A percentile compares a stretch with the other conserved stretches of the same genome.
Evolutionary conservation across 345 rosid genomes (phyloP).

Genomic region (Populus alba): DNA sequence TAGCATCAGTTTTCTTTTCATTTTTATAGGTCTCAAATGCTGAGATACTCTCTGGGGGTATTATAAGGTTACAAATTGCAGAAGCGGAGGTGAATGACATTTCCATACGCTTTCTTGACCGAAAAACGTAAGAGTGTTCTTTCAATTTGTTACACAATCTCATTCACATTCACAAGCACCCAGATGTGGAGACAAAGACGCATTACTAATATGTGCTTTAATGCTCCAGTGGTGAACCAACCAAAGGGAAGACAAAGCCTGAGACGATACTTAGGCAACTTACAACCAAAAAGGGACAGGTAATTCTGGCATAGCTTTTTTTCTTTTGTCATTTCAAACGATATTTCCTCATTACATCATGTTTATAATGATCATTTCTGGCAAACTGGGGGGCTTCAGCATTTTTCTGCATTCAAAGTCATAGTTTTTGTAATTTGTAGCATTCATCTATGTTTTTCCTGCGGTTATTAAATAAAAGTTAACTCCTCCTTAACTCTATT

Average conservation of each 20-base stretch:
- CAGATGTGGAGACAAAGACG: background rate
- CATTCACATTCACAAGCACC: background rate
- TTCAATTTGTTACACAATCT: constrained; percentile 13
- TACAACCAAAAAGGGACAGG: constrained; percentile 98
- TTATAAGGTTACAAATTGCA: constrained; percentile 77
- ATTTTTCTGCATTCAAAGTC: background rate
- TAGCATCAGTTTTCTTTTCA: background rate
- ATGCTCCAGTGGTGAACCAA: constrained; percentile 76
- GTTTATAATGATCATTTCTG: background rate
- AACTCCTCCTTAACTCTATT: background rate
- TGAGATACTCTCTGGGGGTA: constrained; percentile 93
- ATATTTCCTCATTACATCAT: background rate
- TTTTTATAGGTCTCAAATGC: constrained; percentile 67
- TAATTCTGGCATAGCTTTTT: constrained; percentile 14
- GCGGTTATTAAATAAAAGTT: no score
- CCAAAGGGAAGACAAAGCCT: constrained; percentile 75
- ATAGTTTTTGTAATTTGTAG: background rate
- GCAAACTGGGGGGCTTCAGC: background rate
- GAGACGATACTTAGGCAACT: constrained; percentile 89
- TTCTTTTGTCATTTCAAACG: background rate
- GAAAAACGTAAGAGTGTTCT: constrained; percentile 73
- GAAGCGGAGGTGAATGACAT: constrained; percentile 94
- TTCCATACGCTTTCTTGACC: constrained; percentile 77
- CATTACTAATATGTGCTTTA: constrained; percentile 6
- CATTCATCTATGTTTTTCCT: background rate